Conservation (phyloP, 768 basidiomycete genomes). For the Imleria badia region DNA sequence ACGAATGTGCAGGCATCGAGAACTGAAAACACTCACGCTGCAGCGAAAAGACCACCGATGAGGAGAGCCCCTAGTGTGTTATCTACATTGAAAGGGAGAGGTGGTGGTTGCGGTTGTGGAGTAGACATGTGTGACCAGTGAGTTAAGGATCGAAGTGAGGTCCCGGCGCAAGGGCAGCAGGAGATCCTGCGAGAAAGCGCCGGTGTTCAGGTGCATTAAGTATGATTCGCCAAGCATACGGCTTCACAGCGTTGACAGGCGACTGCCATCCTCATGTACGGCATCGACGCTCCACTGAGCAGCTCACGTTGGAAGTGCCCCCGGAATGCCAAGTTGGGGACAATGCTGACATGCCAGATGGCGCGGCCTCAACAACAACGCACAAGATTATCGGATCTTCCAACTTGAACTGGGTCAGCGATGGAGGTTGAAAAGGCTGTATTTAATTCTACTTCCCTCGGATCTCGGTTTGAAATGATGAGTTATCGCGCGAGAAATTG, state of each 20-base stretch:
- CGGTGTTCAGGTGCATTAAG: not conserved
- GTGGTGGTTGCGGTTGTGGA: not conserved
- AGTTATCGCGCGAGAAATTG: no score
- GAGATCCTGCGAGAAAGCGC: not conserved
- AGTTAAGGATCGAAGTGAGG: not conserved
- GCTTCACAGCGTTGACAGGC: no score
- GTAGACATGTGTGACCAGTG: slow-evolving; percentile 9
- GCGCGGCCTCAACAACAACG: no score
- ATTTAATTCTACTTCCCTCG: no score
- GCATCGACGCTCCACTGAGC: no score
- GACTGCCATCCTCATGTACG: no score
- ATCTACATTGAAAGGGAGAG: slow-evolving; percentile 34
- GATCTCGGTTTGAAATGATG: no score
- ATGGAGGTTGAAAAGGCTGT: no score
- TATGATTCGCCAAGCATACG: not conserved
- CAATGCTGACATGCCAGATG: no score
- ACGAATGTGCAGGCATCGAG: not conserved
- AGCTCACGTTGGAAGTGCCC: no score
- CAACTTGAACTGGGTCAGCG: not conserved
- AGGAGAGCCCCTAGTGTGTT: slow-evolving; percentile 57
- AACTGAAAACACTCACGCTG: slow-evolving; percentile 41
- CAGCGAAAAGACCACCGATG: slow-evolving; percentile 51
- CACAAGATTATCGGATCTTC: not conserved
- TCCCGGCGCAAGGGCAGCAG: not conserved
- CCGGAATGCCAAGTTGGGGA: no score